Evolutionary conservation across 1,284 basidiomycete species (phyloP).

Genomic region (Sporisorium reilianum): DNA sequence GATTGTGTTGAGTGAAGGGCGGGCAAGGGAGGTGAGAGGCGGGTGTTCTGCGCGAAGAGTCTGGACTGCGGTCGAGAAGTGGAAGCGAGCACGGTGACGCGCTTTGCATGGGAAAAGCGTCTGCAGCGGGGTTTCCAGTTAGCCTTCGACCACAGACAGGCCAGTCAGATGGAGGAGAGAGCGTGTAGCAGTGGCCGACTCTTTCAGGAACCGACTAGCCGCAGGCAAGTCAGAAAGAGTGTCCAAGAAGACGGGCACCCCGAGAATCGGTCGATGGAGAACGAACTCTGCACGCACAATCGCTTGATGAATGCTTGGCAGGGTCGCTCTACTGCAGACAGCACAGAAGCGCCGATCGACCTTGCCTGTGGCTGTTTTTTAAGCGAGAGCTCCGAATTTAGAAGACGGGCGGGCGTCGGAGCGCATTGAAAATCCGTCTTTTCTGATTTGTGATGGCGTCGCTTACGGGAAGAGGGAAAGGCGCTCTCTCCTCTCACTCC

Average conservation of each 20-base stretch:
- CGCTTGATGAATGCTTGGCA: neutral
- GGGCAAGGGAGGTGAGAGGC: neutral
- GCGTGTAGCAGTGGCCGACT: too few species aligned
- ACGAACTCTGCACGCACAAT: neutral
- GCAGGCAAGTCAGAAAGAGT: too few species aligned
- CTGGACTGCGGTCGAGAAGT: neutral
- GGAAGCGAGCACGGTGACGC: constrained; percentile 6
- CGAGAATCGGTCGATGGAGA: constrained; percentile 10
- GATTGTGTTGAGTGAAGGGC: neutral
- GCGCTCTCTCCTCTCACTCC: neutral
- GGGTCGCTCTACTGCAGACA: neutral
- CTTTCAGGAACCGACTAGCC: too few species aligned
- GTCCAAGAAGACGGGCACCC: too few species aligned
- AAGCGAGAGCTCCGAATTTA: constrained; percentile 1
- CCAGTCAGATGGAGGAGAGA: too few species aligned
- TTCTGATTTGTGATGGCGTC: constrained; percentile 2
- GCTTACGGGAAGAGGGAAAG: neutral
- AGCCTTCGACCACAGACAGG: too few species aligned
- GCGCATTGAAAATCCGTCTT: neutral
- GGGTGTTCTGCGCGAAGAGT: neutral
- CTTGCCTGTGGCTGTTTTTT: neutral
- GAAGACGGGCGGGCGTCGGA: neutral
- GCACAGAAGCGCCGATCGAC: neutral
- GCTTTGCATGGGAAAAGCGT: neutral
- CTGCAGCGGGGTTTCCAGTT: neutral